Evolutionary conservation across 306 rosid species (phyloP).

Genomic region (Medicago arabica): DNA sequence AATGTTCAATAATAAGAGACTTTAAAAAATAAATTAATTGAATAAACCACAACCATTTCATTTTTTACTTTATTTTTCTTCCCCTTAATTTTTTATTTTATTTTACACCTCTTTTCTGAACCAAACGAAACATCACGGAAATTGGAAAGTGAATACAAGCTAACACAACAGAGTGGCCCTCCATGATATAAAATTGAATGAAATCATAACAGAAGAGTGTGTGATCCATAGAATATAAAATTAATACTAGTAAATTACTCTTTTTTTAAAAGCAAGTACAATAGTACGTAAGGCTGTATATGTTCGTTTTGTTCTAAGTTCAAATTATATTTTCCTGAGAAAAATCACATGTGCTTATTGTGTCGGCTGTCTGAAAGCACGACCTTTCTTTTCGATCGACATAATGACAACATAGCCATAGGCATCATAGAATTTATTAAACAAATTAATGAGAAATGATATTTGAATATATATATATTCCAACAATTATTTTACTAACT

Average conservation of each 20-base stretch:
- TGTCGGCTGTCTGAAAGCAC: slow-evolving; percentile 35
- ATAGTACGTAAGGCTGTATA: too few species aligned
- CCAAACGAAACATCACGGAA: neutral
- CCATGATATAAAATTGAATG: neutral
- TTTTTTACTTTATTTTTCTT: neutral
- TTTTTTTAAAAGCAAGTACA: too few species aligned
- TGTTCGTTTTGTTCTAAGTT: neutral
- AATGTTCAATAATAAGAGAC: too few species aligned
- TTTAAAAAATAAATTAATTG: too few species aligned
- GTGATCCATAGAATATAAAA: too few species aligned
- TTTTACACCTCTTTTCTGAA: neutral
- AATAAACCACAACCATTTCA: neutral
- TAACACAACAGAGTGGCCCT: slow-evolving; percentile 1
- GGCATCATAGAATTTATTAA: neutral
- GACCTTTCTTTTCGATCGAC: neutral
- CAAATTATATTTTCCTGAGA: too few species aligned
- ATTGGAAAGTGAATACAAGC: neutral
- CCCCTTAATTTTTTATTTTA: neutral
- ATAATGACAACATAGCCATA: neutral
- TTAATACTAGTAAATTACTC: too few species aligned
- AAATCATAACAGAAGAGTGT: neutral
- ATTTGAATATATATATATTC: too few species aligned
- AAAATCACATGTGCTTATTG: slow-evolving; percentile 41
- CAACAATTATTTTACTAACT: too few species aligned
- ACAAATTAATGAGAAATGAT: too few species aligned